Conservation (phyloP, 2,329 filamentous ascomycete species). For the Xylaria sp. region DNA sequence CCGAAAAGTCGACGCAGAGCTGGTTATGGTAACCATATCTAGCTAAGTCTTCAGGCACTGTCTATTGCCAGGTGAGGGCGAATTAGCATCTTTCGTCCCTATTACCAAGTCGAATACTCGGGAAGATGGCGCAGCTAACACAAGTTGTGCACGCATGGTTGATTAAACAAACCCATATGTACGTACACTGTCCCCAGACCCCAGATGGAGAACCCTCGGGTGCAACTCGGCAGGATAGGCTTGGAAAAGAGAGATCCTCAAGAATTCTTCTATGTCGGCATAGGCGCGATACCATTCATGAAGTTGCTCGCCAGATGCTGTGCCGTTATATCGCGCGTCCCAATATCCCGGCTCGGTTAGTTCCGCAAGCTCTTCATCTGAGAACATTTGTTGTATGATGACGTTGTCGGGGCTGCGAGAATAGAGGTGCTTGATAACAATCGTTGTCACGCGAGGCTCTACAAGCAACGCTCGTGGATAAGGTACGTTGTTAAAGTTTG, state of each 20-base stretch:
- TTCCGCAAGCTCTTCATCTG: conserved; percentile 48
- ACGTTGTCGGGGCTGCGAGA: neutral
- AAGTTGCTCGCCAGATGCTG: conserved; percentile 53
- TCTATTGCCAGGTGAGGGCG: conserved; percentile 51
- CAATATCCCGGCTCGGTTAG: conserved; percentile 60
- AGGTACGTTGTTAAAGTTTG: too few relatives aligned
- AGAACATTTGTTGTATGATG: conserved; percentile 1
- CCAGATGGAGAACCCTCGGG: conserved; percentile 64
- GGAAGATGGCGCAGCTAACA: neutral
- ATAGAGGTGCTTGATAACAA: neutral
- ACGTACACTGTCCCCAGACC: conserved; percentile 67
- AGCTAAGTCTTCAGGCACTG: conserved; percentile 61
- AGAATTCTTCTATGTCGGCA: conserved; percentile 59
- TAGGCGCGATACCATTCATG: conserved; percentile 68
- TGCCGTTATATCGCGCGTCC: conserved; percentile 60
- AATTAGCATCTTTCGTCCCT: conserved; percentile 9
- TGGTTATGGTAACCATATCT: conserved; percentile 62
- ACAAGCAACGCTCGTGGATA: too few relatives aligned
- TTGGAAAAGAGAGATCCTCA: conserved; percentile 57
- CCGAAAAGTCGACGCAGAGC: conserved; percentile 67
- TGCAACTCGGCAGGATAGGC: conserved; percentile 45
- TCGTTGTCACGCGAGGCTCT: too few relatives aligned
- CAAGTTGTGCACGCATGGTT: neutral
- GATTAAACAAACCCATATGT: conserved; percentile 1
- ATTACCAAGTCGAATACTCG: neutral